Evolutionary conservation across 2,329 filamentous ascomycete species (phyloP).

Genomic region (Bipolaris victoriae): DNA sequence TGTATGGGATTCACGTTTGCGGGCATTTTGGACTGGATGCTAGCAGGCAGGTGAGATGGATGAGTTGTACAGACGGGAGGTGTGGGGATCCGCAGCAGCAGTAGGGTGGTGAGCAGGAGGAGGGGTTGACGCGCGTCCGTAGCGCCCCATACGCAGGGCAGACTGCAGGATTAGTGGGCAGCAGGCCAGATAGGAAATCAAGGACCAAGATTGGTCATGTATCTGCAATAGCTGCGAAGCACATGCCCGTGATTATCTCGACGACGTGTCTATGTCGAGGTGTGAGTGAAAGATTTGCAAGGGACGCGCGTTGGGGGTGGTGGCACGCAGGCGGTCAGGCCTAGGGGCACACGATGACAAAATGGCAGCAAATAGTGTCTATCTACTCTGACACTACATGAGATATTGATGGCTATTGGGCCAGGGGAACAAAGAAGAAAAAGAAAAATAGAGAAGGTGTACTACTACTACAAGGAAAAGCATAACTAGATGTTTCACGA

Average conservation of each 20-base stretch:
- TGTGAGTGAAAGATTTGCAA: slow-evolving; percentile 10
- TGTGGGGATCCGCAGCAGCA: slow-evolving; percentile 23
- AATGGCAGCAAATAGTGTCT: not conserved
- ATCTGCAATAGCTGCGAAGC: slow-evolving; percentile 20
- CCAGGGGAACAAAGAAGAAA: not conserved
- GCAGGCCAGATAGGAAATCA: slow-evolving; percentile 24
- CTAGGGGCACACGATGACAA: slow-evolving; percentile 1
- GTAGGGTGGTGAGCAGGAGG: slow-evolving; percentile 19
- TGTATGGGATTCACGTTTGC: slow-evolving; percentile 24
- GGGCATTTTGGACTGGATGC: slow-evolving; percentile 16
- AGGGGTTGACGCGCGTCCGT: slow-evolving; percentile 33
- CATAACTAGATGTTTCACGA: too few species aligned
- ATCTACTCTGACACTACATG: slow-evolving; percentile 1
- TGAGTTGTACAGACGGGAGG: slow-evolving; percentile 23
- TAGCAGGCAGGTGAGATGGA: slow-evolving; percentile 17
- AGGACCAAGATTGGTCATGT: slow-evolving; percentile 23
- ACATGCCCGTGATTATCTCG: slow-evolving; percentile 2
- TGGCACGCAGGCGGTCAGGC: slow-evolving; percentile 12
- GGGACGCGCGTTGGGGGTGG: slow-evolving; percentile 15
- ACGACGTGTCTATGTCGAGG: not conserved
- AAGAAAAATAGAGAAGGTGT: too few species aligned
- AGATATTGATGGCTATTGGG: not conserved
- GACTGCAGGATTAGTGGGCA: slow-evolving; percentile 6
- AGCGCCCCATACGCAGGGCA: slow-evolving; percentile 15
- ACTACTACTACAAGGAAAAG: too few species aligned